Evolutionary conservation across 2,329 filamentous ascomycete genomes (phyloP).

Genomic region (Diaporthe sp.): DNA sequence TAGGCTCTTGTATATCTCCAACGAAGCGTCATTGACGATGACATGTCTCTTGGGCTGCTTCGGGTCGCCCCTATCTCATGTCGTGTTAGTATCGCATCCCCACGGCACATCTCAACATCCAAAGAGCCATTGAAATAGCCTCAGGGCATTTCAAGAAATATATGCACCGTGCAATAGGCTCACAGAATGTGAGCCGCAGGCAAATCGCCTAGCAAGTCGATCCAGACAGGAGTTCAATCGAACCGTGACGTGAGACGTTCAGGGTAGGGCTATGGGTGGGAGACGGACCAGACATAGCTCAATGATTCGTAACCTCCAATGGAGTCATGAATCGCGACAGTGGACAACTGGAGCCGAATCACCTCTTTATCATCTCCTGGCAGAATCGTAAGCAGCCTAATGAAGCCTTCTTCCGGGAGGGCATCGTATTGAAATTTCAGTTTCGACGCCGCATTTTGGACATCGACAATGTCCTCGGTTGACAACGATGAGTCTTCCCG

Average conservation of each 20-base stretch:
- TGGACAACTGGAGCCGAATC: neutral
- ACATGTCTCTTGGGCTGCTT: neutral
- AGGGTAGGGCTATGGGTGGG: too few species aligned
- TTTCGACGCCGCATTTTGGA: too few species aligned
- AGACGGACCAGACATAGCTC: conserved; percentile 20
- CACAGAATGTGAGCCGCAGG: neutral
- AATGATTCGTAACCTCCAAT: neutral
- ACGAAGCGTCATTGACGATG: neutral
- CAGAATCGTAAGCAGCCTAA: neutral
- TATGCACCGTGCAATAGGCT: too few species aligned
- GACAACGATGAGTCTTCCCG: too few species aligned
- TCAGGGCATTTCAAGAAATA: too few species aligned
- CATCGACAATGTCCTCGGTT: too few species aligned
- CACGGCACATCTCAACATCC: neutral
- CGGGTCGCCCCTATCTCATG: neutral
- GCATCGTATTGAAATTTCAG: neutral
- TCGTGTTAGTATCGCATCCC: neutral
- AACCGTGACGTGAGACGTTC: neutral
- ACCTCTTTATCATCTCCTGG: neutral
- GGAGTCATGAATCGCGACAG: neutral
- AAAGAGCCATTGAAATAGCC: neutral
- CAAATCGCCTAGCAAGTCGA: neutral
- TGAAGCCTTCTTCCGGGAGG: neutral
- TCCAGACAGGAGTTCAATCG: neutral
- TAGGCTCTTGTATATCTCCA: conserved; percentile 2